Base-by-base conservation (phyloP, 805 yeast species). In the Ogataea chonburiensis region DNA sequence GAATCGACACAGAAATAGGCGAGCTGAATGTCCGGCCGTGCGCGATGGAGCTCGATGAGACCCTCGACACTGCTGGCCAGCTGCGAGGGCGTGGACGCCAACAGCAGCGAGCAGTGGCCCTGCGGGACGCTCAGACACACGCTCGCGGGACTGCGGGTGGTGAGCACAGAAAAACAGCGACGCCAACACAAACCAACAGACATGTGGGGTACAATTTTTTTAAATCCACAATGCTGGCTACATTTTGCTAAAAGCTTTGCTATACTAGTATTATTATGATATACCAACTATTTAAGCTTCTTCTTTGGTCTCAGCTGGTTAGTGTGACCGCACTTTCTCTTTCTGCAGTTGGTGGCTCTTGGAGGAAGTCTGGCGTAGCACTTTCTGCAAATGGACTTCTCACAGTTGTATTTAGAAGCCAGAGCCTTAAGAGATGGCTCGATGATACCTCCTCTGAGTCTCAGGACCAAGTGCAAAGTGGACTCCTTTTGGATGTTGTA, bases 251-350 rank as follows among this genome's bases (percentile, higher is more conserved):
- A 26, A 26, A 27, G 28, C 21, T 34, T 37, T 19, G 22, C 22
- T 19, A 30, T 40, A 42, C 39, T 24, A 29, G 34, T 35, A 35
- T 35, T 35, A 34, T 20, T 34, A 19, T 28, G 28, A 35, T 67
- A 68, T 68, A 66, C 61, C 66, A 74, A 69, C 74, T 76, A 89
- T 81, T 89, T 88, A 71, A 87, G 81, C 89, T 91, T 91, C 95
- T 91, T 91, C 95, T 91, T 93, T 77, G 98, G 98, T 81, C 98
- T 88, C 75, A 93, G 86, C 81, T 93, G 98, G 83, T 93, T 93
- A 71, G 96, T 80, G 94, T 93, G 98, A 68, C 98, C 98, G 78
- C 98, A 93, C 84, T 93, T 93, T 87, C 97, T 88, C 98, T 93
- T 93, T 81, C 98, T 88, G 84, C 98, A 93, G 96, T 93, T 93